phyloP scores from a whole-genome alignment of 2,329 filamentous ascomycete genomes.

The Lecanicillium sp. region DNA sequence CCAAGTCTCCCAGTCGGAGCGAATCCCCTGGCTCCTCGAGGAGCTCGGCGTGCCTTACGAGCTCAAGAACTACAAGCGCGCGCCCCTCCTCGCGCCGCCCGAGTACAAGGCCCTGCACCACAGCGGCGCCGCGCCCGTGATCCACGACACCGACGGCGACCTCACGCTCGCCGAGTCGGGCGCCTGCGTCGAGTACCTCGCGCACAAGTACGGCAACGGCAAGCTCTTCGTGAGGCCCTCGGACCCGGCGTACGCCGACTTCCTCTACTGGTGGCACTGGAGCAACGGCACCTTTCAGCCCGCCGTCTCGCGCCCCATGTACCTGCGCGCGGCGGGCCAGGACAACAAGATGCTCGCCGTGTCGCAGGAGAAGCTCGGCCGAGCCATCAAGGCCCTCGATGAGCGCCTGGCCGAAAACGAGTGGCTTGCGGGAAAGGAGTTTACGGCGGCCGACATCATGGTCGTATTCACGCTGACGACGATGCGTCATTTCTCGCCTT shows the following conservation, averaged over 20 bases:
- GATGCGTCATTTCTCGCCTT: constrained; percentile 46
- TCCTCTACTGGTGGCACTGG: constrained; percentile 61
- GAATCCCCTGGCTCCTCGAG: constrained; percentile 59
- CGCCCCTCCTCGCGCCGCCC: constrained; percentile 28
- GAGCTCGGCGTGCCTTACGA: constrained; percentile 45
- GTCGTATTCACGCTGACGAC: constrained; percentile 55
- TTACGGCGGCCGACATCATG: constrained; percentile 64
- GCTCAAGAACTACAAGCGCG: constrained; percentile 23
- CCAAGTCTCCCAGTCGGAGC: constrained; percentile 55
- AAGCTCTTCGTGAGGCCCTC: constrained; percentile 39
- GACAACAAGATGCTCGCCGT: constrained; percentile 25
- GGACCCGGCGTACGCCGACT: constrained; percentile 49
- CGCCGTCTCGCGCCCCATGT: constrained; percentile 31
- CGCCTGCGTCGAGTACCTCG: constrained; percentile 58
- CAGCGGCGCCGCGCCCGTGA: constrained; percentile 52
- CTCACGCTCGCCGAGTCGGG: constrained; percentile 53
- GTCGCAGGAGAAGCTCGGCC: constrained; percentile 27
- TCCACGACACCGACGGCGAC: constrained; percentile 46
- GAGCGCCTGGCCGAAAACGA: constrained; percentile 38
- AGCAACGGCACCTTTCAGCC: constrained; percentile 41
- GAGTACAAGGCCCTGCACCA: constrained; percentile 40
- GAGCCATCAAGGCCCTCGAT: constrained; percentile 35
- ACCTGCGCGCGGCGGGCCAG: constrained; percentile 19
- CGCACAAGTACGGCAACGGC: constrained; percentile 45
- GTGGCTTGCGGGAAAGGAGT: constrained; percentile 55